These are phyloP conservation scores for Cryptosporidium tyzzeri DNA, from an alignment of 169 alveolate genomes.

Conservation along the genomic window DNA sequence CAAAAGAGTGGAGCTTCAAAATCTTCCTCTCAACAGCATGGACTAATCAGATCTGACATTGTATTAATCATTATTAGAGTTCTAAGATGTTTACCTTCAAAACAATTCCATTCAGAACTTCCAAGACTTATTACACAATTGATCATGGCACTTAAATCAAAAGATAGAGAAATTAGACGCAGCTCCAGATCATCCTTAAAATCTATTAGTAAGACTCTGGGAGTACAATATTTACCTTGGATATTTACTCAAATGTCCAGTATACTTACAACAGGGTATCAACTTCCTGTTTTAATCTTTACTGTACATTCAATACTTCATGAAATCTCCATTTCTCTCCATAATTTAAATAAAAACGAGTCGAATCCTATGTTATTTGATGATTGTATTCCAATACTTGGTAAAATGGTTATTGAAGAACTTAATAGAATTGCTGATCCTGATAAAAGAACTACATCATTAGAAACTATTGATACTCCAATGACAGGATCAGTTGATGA, in stretches of 20 bases:
- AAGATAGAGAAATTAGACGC: slow-evolving; percentile 51
- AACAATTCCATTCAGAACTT: slow-evolving; percentile 62
- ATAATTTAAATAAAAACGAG: neutral
- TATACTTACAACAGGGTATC: slow-evolving; percentile 56
- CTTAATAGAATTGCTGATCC: slow-evolving; percentile 74
- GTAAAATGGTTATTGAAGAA: slow-evolving; percentile 34
- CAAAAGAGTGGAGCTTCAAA: neutral
- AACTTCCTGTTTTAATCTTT: slow-evolving; percentile 57
- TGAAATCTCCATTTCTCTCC: neutral
- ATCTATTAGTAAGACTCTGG: slow-evolving; percentile 45
- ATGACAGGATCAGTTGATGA: slow-evolving; percentile 62
- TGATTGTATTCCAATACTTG: slow-evolving; percentile 15
- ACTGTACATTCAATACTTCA: slow-evolving; percentile 57
- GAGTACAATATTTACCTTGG: slow-evolving; percentile 50
- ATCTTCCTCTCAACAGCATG: neutral
- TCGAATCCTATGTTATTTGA: neutral
- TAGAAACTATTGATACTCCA: slow-evolving; percentile 70
- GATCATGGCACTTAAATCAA: slow-evolving; percentile 52
- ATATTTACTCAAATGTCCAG: slow-evolving; percentile 55
- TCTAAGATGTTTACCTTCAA: slow-evolving; percentile 49
- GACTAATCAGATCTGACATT: slow-evolving; percentile 45
- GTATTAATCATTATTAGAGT: slow-evolving; percentile 37
- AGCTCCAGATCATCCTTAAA: slow-evolving; percentile 56
- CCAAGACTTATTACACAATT: slow-evolving; percentile 57
- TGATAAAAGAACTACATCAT: slow-evolving; percentile 49